Conservation (phyloP, 805 yeast species). For the Candida khao-thaluensis region DNA sequence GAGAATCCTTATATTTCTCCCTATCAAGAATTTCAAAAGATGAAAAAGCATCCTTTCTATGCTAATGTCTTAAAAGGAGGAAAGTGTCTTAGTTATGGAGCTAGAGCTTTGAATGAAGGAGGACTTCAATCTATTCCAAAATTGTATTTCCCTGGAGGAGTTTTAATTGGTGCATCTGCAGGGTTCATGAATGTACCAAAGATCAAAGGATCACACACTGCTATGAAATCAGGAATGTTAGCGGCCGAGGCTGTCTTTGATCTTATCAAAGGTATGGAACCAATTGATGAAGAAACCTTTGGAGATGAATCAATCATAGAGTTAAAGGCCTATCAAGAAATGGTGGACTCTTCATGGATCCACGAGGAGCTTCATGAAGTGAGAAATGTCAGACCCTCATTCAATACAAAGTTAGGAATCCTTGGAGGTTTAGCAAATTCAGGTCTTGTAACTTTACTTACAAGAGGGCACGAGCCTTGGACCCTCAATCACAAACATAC, state of each 20-base stretch:
- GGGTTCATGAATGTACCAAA: slow-evolving; percentile 98
- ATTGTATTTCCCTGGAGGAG: slow-evolving; percentile 93
- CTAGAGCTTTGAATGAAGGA: slow-evolving; percentile 96
- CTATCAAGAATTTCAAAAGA: slow-evolving; percentile 89
- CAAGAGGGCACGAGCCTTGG: slow-evolving; percentile 85
- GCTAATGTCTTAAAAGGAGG: slow-evolving; percentile 77
- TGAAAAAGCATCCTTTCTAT: slow-evolving; percentile 91
- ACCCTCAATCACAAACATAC: slow-evolving; percentile 69
- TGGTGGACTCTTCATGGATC: slow-evolving; percentile 79
- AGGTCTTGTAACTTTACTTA: slow-evolving; percentile 75
- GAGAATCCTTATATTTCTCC: slow-evolving; percentile 94
- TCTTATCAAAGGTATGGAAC: slow-evolving; percentile 40
- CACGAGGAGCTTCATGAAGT: slow-evolving; percentile 78
- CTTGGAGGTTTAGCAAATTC: slow-evolving; percentile 82
- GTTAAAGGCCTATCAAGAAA: slow-evolving; percentile 58
- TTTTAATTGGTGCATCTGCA: slow-evolving; percentile 91
- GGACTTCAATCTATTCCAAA: slow-evolving; percentile 93
- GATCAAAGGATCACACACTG: slow-evolving; percentile 96
- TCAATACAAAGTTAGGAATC: slow-evolving; percentile 70
- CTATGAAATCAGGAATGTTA: slow-evolving; percentile 91
- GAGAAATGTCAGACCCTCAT: slow-evolving; percentile 91
- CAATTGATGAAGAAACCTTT: slow-evolving; percentile 43
- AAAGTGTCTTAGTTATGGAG: slow-evolving; percentile 89
- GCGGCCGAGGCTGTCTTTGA: slow-evolving; percentile 85
- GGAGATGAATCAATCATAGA: slow-evolving; percentile 38